Conservation (phyloP, 2,329 filamentous ascomycete genomes). For the Colletotrichum brevisporum region DNA sequence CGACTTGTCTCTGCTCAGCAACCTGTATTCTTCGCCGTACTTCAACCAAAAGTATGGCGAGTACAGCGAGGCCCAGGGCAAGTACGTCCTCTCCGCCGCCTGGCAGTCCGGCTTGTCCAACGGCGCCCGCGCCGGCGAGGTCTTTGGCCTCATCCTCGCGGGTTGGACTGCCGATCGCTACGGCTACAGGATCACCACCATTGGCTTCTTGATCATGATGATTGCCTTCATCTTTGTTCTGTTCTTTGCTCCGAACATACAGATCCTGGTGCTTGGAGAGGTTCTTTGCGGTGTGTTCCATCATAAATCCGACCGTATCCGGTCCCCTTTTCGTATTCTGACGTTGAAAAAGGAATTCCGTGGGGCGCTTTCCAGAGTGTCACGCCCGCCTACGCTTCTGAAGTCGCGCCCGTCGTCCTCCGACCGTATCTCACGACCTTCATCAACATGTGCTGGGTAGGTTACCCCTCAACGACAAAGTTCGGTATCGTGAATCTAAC, state of each 20-base stretch:
- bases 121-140: slow-evolving; percentile 66
- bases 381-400: slow-evolving; percentile 67
- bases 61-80: slow-evolving; percentile 49
- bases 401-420: slow-evolving; percentile 63
- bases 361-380: slow-evolving; percentile 68
- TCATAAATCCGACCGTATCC: not conserved
- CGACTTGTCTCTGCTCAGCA: slow-evolving; percentile 64
- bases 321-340: slow-evolving; percentile 6
- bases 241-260: slow-evolving; percentile 65
- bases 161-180: slow-evolving; percentile 66
- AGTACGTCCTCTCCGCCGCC: slow-evolving; percentile 64
- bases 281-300: slow-evolving; percentile 55
- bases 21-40: slow-evolving; percentile 62
- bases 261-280: slow-evolving; percentile 63
- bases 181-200: slow-evolving; percentile 65
- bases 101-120: slow-evolving; percentile 72
- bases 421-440: slow-evolving; percentile 68
- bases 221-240: slow-evolving; percentile 66
- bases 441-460: slow-evolving; percentile 69
- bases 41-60: slow-evolving; percentile 64
- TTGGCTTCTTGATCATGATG: slow-evolving; percentile 61
- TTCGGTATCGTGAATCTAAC: not conserved
- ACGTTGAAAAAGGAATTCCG: slow-evolving; percentile 58
- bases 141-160: slow-evolving; percentile 68
- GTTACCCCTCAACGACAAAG: not conserved